Evolutionary conservation across 148 eudicot genomes (phyloP).

Genomic region (Drosera capensis): DNA sequence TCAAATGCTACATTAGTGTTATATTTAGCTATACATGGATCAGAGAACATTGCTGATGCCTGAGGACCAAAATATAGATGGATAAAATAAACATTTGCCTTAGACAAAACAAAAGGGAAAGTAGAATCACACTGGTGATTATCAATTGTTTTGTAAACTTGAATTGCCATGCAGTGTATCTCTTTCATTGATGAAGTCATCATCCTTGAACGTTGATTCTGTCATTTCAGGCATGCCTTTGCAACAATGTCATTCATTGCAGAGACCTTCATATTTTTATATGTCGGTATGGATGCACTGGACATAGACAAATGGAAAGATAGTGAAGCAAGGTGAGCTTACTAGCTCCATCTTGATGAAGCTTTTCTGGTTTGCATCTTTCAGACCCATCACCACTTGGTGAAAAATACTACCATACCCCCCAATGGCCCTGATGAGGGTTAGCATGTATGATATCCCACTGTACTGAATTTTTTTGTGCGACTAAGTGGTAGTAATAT

Average conservation of each 20-base stretch:
- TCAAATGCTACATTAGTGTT: too few species aligned
- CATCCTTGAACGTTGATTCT: not conserved
- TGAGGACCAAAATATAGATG: too few species aligned
- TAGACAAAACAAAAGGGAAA: too few species aligned
- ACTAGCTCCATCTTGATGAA: not conserved
- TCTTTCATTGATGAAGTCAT: constrained; percentile 1
- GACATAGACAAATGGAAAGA: constrained; percentile 79
- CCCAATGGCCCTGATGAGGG: not conserved
- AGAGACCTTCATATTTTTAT: constrained; percentile 77
- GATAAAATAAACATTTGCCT: too few species aligned
- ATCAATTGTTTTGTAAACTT: not conserved
- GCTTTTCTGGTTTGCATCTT: not conserved
- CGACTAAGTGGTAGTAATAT: not conserved
- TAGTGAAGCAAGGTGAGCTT: constrained; percentile 45
- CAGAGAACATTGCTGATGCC: too few species aligned
- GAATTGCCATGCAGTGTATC: not conserved
- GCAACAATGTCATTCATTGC: constrained; percentile 77
- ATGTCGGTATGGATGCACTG: constrained; percentile 86
- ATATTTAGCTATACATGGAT: too few species aligned
- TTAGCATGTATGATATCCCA: not conserved
- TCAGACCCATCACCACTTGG: not conserved
- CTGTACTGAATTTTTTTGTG: not conserved
- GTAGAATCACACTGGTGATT: too few species aligned
- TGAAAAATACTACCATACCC: not conserved
- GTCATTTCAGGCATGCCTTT: constrained; percentile 67